Conservation (phyloP, 2,329 filamentous ascomycete species). For the Parastagonospora avenae region DNA sequence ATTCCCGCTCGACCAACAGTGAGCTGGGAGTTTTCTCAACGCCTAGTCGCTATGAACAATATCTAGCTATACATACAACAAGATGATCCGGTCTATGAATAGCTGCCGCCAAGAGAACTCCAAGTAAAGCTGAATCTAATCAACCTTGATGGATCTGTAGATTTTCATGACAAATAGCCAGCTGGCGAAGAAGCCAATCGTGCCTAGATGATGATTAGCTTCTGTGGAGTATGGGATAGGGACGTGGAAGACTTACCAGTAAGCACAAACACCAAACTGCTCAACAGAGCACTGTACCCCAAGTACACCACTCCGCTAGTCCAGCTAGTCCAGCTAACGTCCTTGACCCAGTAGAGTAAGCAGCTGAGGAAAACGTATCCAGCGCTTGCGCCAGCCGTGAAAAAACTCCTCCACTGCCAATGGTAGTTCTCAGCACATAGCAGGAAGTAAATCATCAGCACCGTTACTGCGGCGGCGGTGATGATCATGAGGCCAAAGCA, state of each 20-base stretch:
- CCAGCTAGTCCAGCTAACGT: conserved; percentile 81
- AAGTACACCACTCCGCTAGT: conserved; percentile 90
- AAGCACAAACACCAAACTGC: conserved; percentile 89
- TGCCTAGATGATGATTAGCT: conserved; percentile 61
- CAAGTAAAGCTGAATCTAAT: conserved; percentile 58
- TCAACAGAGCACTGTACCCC: conserved; percentile 88
- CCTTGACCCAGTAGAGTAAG: conserved; percentile 86
- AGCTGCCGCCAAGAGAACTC: not conserved
- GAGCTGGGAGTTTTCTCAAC: not conserved
- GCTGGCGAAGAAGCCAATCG: conserved; percentile 93
- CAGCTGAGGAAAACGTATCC: conserved; percentile 92
- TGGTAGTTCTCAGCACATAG: conserved; percentile 97
- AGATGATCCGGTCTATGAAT: not conserved
- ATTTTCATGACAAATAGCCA: conserved; percentile 95
- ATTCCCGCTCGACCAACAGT: not conserved
- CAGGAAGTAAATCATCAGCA: conserved; percentile 94
- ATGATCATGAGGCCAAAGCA: conserved; percentile 98
- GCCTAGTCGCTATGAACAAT: not conserved
- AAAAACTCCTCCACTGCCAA: conserved; percentile 97
- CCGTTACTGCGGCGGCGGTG: conserved; percentile 88
- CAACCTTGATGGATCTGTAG: conserved; percentile 97
- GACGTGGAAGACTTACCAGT: conserved; percentile 69
- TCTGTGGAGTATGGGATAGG: not conserved
- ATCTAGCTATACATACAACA: not conserved
- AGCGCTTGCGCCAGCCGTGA: conserved; percentile 87